phyloP scores from a whole-genome alignment of 2,329 filamentous ascomycete genomes.

The Tolypocladium amazonense region DNA sequence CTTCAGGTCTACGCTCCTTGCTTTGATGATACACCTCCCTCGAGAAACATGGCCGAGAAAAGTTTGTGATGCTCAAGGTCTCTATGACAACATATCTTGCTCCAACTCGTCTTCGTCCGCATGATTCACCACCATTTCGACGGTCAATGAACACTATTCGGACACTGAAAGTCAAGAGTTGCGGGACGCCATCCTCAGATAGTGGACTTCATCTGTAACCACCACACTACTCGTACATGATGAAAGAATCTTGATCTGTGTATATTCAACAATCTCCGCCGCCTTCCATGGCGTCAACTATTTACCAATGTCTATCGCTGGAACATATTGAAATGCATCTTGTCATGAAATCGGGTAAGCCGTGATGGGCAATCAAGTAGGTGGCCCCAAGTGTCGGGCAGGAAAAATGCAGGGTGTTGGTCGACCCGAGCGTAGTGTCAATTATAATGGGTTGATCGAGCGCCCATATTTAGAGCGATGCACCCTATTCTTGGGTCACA shows the following conservation, averaged over 20 bases:
- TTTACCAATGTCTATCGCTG: background rate
- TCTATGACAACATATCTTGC: background rate
- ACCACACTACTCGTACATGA: background rate
- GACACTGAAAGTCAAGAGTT: background rate
- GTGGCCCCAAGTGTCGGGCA: background rate
- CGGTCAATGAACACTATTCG: background rate
- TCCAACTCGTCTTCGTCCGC: background rate
- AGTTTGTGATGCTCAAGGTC: background rate
- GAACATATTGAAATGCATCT: background rate
- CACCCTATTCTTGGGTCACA: background rate
- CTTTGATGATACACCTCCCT: background rate
- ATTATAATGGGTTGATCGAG: background rate
- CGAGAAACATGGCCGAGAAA: background rate
- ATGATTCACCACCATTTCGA: background rate
- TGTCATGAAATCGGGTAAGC: background rate
- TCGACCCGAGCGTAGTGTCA: background rate
- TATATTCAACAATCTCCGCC: background rate
- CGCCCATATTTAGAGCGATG: background rate
- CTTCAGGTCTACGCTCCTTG: background rate
- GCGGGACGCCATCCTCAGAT: background rate
- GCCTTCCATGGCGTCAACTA: background rate
- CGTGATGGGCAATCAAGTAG: background rate
- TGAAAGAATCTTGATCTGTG: no score
- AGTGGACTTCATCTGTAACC: background rate
- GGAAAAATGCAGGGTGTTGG: background rate